These are phyloP conservation scores for Punica granatum DNA, from an alignment of 345 rosid species.

Conservation along the genomic window DNA sequence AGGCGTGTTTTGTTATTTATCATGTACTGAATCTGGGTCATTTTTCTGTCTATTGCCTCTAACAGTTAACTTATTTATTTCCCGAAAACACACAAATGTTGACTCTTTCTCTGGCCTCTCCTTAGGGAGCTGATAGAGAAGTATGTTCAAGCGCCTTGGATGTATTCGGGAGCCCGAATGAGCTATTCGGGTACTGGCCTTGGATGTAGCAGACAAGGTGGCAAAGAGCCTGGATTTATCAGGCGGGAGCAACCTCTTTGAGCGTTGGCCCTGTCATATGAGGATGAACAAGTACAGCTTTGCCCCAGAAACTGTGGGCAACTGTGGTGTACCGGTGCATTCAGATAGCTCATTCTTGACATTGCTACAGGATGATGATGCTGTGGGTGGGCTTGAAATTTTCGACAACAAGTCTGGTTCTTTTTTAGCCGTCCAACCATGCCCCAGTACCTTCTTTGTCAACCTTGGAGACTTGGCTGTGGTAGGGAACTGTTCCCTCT, in stretches of 20 bases:
- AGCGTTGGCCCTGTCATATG: conserved; percentile 68
- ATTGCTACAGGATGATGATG: conserved; percentile 71
- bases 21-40: too few relatives aligned
- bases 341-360: conserved; percentile 68
- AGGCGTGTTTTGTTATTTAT: too few relatives aligned
- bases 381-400: conserved; percentile 62
- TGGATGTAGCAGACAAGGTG: background rate
- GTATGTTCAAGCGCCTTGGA: too few relatives aligned
- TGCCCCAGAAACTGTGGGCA: conserved; percentile 52
- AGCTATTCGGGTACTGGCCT: background rate
- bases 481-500: background rate
- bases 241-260: background rate
- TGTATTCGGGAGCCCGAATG: background rate
- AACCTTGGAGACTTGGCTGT: conserved; percentile 71
- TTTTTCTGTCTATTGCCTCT: too few relatives aligned
- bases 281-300: conserved; percentile 78
- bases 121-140: background rate
- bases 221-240: background rate
- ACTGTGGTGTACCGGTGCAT: conserved; percentile 60
- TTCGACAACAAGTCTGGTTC: conserved; percentile 37
- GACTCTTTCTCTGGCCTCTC: background rate
- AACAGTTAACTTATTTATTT: too few relatives aligned
- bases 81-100: too few relatives aligned
- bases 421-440: conserved; percentile 20
- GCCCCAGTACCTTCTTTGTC: conserved; percentile 56